A percentile compares a stretch with the other conserved stretches of the same genome.
Evolutionary conservation across 495 filamentous ascomycete genomes (phyloP).

Genomic region (Tuber indicum): DNA sequence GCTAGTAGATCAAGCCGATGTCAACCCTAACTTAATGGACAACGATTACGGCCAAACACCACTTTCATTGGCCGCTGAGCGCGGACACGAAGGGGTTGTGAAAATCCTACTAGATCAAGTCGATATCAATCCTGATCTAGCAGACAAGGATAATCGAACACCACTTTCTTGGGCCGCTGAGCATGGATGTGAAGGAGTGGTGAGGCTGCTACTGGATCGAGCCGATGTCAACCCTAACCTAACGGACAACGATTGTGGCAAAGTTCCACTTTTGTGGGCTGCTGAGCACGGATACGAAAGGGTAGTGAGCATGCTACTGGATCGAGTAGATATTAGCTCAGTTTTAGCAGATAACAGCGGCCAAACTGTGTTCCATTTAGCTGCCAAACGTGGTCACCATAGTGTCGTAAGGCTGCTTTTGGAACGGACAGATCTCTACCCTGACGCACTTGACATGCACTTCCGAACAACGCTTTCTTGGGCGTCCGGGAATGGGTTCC

Average conservation of each 20-base stretch:
- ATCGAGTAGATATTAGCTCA: conserved; percentile 17
- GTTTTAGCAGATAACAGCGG: conserved; percentile 13
- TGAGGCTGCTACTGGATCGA: conserved; percentile 18
- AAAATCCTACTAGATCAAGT: too few species aligned
- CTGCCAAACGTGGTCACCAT: conserved; percentile 23
- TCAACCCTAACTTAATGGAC: background rate
- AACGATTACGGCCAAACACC: too few species aligned
- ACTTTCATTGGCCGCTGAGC: too few species aligned
- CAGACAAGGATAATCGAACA: conserved; percentile 17
- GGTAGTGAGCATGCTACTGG: conserved; percentile 34
- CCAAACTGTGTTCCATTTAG: background rate
- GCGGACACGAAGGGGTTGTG: too few species aligned
- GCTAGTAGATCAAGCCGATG: background rate
- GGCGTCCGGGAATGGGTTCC: conserved; percentile 25
- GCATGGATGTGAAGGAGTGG: conserved; percentile 26
- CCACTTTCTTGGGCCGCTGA: conserved; percentile 24
- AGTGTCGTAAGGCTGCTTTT: conserved; percentile 29
- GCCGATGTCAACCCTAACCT: conserved; percentile 13
- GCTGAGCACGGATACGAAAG: conserved; percentile 23
- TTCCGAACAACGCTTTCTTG: conserved; percentile 26
- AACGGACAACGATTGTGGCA: conserved; percentile 9
- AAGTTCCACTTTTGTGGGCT: conserved; percentile 25
- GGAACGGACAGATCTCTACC: conserved; percentile 6
- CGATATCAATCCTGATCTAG: conserved; percentile 3
- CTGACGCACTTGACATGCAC: conserved; percentile 12